Conservation (phyloP, 1,284 basidiomycete species). For the Trichosporon coremiiforme region DNA sequence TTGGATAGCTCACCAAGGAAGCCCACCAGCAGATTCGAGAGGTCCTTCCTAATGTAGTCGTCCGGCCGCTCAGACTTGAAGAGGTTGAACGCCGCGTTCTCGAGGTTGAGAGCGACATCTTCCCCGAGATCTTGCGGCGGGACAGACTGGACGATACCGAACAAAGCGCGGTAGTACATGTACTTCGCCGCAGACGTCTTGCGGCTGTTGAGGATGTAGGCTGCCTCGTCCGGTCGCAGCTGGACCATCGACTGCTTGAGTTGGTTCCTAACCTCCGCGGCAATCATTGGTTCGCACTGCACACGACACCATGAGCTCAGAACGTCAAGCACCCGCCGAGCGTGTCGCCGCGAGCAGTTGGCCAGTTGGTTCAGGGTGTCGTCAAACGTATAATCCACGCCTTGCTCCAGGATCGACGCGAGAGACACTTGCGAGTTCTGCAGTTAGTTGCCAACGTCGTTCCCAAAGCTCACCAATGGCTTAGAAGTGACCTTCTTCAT, state of each 20-base stretch:
- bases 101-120: constrained; percentile 71
- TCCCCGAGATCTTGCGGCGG: constrained; percentile 76
- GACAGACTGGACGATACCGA: constrained; percentile 71
- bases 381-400: constrained; percentile 76
- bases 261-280: constrained; percentile 53
- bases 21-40: constrained; percentile 78
- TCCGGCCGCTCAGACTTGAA: constrained; percentile 71
- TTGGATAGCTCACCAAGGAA: constrained; percentile 78
- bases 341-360: constrained; percentile 79
- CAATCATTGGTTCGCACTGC: constrained; percentile 68
- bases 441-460: constrained; percentile 25
- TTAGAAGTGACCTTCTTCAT: constrained; percentile 72
- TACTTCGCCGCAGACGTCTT: constrained; percentile 77
- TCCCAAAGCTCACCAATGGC: constrained; percentile 66
- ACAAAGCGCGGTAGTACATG: constrained; percentile 81
- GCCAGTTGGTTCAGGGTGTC: constrained; percentile 77
- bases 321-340: constrained; percentile 81
- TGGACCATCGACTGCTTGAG: constrained; percentile 47
- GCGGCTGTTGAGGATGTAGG: constrained; percentile 69
- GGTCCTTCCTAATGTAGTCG: constrained; percentile 68
- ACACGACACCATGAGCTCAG: constrained; percentile 82
- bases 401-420: constrained; percentile 67
- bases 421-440: constrained; percentile 72
- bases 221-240: constrained; percentile 60
- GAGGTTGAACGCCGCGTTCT: constrained; percentile 83